phyloP scores from a whole-genome alignment of 805 yeast species.

The Danielia oregonensis region DNA sequence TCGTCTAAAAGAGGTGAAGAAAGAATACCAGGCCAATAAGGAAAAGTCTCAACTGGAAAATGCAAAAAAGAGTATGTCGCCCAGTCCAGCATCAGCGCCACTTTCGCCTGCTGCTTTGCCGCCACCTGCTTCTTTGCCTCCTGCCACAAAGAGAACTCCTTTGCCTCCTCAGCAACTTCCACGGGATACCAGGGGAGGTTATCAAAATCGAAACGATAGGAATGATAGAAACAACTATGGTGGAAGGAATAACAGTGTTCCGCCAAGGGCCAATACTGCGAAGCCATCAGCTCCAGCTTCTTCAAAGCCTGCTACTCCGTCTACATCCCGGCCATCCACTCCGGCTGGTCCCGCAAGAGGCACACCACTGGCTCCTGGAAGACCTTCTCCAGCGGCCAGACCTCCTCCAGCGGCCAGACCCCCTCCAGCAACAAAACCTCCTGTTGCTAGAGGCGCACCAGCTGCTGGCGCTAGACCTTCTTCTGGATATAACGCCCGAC shows the following conservation, averaged over 20 bases:
- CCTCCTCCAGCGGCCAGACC: constrained; percentile 3
- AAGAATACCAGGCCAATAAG: constrained; percentile 14
- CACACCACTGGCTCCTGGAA: too few relatives aligned
- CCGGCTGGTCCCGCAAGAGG: too few relatives aligned
- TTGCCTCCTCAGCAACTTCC: constrained; percentile 14
- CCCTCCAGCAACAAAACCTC: constrained; percentile 4
- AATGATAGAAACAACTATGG: too few relatives aligned
- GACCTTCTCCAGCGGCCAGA: constrained; percentile 12
- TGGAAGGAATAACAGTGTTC: background rate
- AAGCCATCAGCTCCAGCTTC: background rate
- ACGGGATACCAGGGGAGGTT: background rate
- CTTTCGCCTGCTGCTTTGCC: constrained; percentile 1
- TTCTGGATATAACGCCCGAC: too few relatives aligned
- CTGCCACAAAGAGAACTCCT: background rate
- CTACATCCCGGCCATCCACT: background rate
- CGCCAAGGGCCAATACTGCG: background rate
- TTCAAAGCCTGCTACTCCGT: background rate
- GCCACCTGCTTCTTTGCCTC: background rate
- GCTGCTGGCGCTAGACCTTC: too few relatives aligned
- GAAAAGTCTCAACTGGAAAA: background rate
- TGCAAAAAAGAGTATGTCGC: background rate
- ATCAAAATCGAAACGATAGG: background rate
- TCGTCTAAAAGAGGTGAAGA: constrained; percentile 21
- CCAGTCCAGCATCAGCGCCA: background rate
- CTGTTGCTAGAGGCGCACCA: too few relatives aligned